Evolutionary conservation across 495 filamentous ascomycete genomes (phyloP).

Genomic region (Cetradonia linearis): DNA sequence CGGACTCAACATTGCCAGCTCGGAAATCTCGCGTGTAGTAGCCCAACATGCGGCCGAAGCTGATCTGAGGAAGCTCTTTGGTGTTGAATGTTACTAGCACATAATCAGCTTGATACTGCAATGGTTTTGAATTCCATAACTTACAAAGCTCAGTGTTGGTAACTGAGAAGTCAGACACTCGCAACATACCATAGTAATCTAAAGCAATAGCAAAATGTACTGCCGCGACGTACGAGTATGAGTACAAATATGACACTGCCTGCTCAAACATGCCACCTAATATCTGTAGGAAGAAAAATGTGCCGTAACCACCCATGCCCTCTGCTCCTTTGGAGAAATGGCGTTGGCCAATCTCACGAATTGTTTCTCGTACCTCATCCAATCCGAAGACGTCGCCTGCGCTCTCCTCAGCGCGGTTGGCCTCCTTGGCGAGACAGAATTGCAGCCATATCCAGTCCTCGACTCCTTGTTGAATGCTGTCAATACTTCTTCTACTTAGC

Average conservation of each 20-base stretch:
- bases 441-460: conserved; percentile 98
- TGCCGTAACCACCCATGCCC: conserved; percentile 65
- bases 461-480: conserved; percentile 67
- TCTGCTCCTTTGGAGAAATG: conserved; percentile 70
- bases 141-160: conserved; percentile 64
- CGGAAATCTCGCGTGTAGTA: conserved; percentile 95
- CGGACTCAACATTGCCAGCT: conserved; percentile 70
- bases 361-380: conserved; percentile 70
- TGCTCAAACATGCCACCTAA: conserved; percentile 92
- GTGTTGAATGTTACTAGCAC: conserved; percentile 53
- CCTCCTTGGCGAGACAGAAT: conserved; percentile 81
- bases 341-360: conserved; percentile 76
- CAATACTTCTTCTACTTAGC: conserved; percentile 64
- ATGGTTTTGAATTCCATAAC: conserved; percentile 24
- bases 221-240: conserved; percentile 78
- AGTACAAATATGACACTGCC: conserved; percentile 80
- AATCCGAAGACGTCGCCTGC: conserved; percentile 84
- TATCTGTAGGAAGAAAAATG: conserved; percentile 85
- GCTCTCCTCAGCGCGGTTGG: conserved; percentile 68
- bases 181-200: conserved; percentile 81
- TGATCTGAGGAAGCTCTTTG: conserved; percentile 76
- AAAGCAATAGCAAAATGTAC: conserved; percentile 91
- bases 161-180: conserved; percentile 62
- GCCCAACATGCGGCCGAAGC: conserved; percentile 85
- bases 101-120: conserved; percentile 29